Percentiles rank a stretch among this genome's conserved stretches.
Evolutionary conservation across 2,329 filamentous ascomycete species (phyloP).

Genomic region (Fusarium continuum): DNA sequence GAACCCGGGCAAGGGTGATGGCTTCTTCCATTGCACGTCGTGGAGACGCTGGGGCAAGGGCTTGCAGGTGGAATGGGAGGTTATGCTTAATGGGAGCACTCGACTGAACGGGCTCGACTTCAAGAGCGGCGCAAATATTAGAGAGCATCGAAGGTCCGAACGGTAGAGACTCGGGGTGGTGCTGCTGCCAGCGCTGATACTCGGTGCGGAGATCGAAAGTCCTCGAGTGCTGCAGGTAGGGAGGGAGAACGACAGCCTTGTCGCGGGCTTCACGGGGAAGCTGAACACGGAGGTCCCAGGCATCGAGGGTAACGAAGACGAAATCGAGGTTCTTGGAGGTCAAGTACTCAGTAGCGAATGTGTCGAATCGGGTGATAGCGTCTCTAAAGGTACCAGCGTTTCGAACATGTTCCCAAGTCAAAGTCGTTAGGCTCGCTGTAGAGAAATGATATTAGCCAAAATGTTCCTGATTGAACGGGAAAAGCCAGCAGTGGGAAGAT

Average conservation of each 20-base stretch:
- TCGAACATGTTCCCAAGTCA: constrained; percentile 99
- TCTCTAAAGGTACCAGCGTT: constrained; percentile 97
- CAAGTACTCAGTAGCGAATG: constrained; percentile 91
- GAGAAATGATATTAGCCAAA: constrained; percentile 33
- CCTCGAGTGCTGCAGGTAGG: constrained; percentile 96
- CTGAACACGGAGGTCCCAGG: constrained; percentile 98
- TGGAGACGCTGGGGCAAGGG: constrained; percentile 91
- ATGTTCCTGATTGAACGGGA: constrained; percentile 4
- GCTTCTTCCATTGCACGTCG: constrained; percentile 98
- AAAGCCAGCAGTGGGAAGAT: constrained; percentile 6
- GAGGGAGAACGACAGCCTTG: constrained; percentile 95
- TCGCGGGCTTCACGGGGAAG: constrained; percentile 96
- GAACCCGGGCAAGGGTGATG: constrained; percentile 89
- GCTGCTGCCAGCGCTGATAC: constrained; percentile 98
- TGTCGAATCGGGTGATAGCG: constrained; percentile 93
- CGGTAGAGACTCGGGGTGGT: constrained; percentile 95
- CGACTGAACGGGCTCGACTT: constrained; percentile 96
- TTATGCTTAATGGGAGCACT: constrained; percentile 99
- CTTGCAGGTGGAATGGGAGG: constrained; percentile 96
- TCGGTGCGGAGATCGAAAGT: constrained; percentile 97
- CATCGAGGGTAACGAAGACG: constrained; percentile 97
- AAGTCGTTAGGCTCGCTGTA: constrained; percentile 91
- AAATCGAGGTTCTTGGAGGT: constrained; percentile 93
- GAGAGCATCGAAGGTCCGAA: constrained; percentile 95
- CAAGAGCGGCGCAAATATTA: constrained; percentile 97